Base-by-base conservation (phyloP, 805 yeast genomes). In the Candida alai region DNA sequence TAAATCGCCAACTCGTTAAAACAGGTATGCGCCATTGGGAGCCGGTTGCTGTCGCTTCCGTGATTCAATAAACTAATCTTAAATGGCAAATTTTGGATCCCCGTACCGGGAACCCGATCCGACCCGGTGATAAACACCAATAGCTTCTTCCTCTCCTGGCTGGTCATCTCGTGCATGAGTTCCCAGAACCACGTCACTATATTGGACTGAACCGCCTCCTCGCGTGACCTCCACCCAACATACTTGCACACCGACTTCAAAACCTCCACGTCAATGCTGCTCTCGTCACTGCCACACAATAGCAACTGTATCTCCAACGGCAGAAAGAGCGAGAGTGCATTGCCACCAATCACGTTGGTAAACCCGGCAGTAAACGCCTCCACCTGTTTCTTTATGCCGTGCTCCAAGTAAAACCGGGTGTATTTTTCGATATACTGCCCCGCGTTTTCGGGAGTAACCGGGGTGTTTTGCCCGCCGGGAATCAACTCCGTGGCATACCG, bases 11-110 rank as follows among this genome's bases (percentile, higher is more conserved):
- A 54, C 62, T 90, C 96, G 52, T 90, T 93, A 64, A 93, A 90
- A 48, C 98, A 90, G 0, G 97, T 93, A 52, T 90, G 97, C 0
- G 97, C 87, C 11, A 82, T 63, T 0, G 97, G 97, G 12, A 89
- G 59, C 30, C 81, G 63, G 2, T 72, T 65, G 23, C 62, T 54
- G 20, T 64, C 68, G 19, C 14, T n/a, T 5, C 58, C 62, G 17
- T 42, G 41, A 12, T 44, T 42, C 9, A 63, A 48, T 35, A 73
- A 72, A 11, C 81, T 74, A n/a, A 90, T 74, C 40, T 80, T 80
- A 49, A 93, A 80, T 28, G 69, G 68, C 62, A 90, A 61, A 33
- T 83, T 80, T 19, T 84, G 80, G 19, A 87, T 69, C 0, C 98
- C 98, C 0, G 96, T 85, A 0, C 96, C 95, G 1, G 98, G 97